Percentiles rank a stretch among this genome's conserved stretches.
Evolutionary conservation across 768 basidiomycete genomes (phyloP).

Genomic region (Phlebiopsis flavidoalba): DNA sequence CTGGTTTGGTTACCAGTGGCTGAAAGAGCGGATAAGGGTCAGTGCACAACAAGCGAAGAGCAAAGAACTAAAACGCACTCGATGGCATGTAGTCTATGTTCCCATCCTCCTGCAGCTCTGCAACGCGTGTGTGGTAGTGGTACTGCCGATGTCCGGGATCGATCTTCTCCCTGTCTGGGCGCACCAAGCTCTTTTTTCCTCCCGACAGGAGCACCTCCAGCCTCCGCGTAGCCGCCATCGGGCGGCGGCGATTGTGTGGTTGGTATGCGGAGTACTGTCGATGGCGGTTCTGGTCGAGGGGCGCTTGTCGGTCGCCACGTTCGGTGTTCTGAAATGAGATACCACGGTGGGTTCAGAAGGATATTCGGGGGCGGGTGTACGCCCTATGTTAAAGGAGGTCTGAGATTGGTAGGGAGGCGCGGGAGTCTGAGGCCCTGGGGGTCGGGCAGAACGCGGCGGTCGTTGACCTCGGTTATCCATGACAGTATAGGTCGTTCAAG

Average conservation of each 20-base stretch:
- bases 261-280: conserved; percentile 42
- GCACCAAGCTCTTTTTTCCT: conserved; percentile 83
- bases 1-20: conserved; percentile 80
- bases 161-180: conserved; percentile 93
- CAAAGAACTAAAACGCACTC: conserved; percentile 48
- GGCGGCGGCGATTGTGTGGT: conserved; percentile 23
- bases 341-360: conserved; percentile 24
- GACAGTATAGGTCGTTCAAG: conserved; percentile 10
- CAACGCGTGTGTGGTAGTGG: conserved; percentile 89
- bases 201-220: conserved; percentile 26
- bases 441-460: conserved; percentile 31
- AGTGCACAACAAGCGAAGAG: conserved; percentile 8
- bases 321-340: conserved; percentile 71
- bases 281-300: conserved; percentile 52
- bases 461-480: conserved; percentile 32
- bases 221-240: too few relatives aligned
- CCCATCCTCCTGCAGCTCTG: conserved; percentile 66
- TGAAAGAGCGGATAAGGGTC: conserved; percentile 21
- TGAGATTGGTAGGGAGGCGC: conserved; percentile 20
- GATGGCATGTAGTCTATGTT: conserved; percentile 75
- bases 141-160: conserved; percentile 91
- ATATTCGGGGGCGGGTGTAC: conserved; percentile 18
- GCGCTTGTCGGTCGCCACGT: conserved; percentile 59
- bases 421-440: conserved; percentile 19
- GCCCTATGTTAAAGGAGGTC: conserved; percentile 17